Conservation (phyloP, 495 filamentous ascomycete species). For the Xylaria cubensis region DNA sequence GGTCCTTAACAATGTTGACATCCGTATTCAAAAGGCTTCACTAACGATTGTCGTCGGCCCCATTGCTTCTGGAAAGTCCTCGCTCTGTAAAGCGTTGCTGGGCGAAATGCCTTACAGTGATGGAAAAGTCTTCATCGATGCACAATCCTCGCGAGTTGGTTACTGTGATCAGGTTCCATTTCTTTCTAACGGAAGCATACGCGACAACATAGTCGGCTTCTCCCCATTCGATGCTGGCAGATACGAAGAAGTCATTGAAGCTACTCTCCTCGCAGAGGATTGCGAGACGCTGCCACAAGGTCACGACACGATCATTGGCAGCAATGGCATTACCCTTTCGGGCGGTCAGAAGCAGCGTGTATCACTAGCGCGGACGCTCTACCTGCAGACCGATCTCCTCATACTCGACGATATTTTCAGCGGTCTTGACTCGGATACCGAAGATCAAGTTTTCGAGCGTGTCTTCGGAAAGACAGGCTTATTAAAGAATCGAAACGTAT, state of each 20-base stretch:
- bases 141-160: slow-evolving; percentile 23
- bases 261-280: slow-evolving; percentile 63
- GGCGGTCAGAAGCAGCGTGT: slow-evolving; percentile 74
- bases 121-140: slow-evolving; percentile 9
- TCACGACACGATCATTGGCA: slow-evolving; percentile 67
- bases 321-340: slow-evolving; percentile 67
- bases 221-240: slow-evolving; percentile 61
- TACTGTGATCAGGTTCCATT: slow-evolving; percentile 50
- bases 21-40: not conserved
- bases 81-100: slow-evolving; percentile 55
- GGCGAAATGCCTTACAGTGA: slow-evolving; percentile 51
- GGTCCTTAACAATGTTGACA: not conserved
- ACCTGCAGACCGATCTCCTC: slow-evolving; percentile 52
- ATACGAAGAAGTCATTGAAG: slow-evolving; percentile 66
- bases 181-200: slow-evolving; percentile 64
- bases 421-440: slow-evolving; percentile 44
- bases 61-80: slow-evolving; percentile 59
- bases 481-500: not conserved
- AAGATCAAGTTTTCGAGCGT: slow-evolving; percentile 57
- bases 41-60: slow-evolving; percentile 54
- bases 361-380: slow-evolving; percentile 64
- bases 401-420: slow-evolving; percentile 41
- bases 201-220: slow-evolving; percentile 61
- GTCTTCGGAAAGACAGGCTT: slow-evolving; percentile 47
- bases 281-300: slow-evolving; percentile 59